Conservation (phyloP, 441 rosid genomes). For the Sinapis alba region DNA sequence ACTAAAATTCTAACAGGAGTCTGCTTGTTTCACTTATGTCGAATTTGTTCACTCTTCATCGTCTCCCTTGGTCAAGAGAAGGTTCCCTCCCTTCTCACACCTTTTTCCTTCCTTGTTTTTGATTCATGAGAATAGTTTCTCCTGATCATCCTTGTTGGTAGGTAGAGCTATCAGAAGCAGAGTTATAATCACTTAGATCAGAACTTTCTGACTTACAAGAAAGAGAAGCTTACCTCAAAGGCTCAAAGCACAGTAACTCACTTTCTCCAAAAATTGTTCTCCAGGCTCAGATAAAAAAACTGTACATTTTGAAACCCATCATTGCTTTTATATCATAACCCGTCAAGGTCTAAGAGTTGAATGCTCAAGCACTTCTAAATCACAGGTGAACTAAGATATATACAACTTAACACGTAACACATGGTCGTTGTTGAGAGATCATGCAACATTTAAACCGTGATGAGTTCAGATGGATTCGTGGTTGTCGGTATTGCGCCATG, state of each 20-base stretch:
- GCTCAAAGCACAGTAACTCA: constrained; percentile 81
- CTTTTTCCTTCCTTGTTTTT: not conserved
- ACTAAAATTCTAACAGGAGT: no score
- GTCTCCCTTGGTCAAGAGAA: constrained; percentile 82
- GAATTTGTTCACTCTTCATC: constrained; percentile 65
- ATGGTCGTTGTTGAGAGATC: not conserved
- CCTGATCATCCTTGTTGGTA: constrained; percentile 36
- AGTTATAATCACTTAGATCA: constrained; percentile 79
- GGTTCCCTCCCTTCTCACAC: constrained; percentile 44
- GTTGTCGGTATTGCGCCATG: constrained; percentile 56
- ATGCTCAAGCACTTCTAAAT: constrained; percentile 72
- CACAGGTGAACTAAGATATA: constrained; percentile 51
- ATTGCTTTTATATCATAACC: constrained; percentile 71
- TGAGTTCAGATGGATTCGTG: constrained; percentile 69
- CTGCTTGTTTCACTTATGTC: no score
- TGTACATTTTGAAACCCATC: constrained; percentile 37
- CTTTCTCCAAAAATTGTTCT: not conserved
- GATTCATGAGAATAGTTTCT: not conserved
- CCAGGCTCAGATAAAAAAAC: not conserved
- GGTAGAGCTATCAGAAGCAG: constrained; percentile 72
- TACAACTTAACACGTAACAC: not conserved
- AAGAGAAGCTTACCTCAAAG: constrained; percentile 82
- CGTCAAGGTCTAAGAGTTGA: constrained; percentile 79
- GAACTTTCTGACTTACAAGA: constrained; percentile 85
- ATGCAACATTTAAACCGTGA: not conserved